Evolutionary conservation across 1,284 basidiomycete genomes (phyloP).

Genomic region (Polyporus tsugae): DNA sequence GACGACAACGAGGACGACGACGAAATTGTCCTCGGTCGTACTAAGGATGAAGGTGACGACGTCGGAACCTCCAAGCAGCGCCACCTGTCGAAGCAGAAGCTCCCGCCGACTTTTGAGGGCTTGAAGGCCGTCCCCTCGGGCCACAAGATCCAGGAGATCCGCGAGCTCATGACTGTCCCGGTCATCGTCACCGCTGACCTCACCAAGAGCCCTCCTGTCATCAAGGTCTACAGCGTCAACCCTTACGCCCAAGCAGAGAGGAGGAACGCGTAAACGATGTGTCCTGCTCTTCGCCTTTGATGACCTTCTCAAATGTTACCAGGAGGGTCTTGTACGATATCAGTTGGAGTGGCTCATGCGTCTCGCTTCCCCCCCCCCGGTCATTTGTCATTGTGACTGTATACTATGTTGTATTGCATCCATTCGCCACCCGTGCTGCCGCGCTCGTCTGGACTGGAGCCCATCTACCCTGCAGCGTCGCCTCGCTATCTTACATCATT

Average conservation of each 20-base stretch:
- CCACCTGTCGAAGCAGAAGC: conserved; percentile 75
- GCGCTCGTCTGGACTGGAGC: conserved; percentile 9
- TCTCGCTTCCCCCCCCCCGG: neutral
- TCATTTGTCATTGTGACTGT: conserved; percentile 1
- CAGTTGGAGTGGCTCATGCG: conserved; percentile 25
- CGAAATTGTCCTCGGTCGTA: conserved; percentile 81
- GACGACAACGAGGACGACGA: conserved; percentile 83
- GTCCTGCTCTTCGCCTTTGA: conserved; percentile 14
- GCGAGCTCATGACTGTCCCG: conserved; percentile 89
- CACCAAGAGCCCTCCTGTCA: conserved; percentile 93
- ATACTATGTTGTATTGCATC: conserved; percentile 18
- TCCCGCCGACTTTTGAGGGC: conserved; percentile 82
- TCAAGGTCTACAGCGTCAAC: conserved; percentile 92
- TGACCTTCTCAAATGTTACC: conserved; percentile 11
- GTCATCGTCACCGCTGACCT: conserved; percentile 94
- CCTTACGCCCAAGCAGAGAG: conserved; percentile 72
- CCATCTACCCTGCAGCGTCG: conserved; percentile 3
- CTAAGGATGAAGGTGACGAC: conserved; percentile 50
- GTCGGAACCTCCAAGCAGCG: conserved; percentile 79
- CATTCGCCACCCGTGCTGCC: conserved; percentile 8
- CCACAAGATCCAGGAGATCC: conserved; percentile 93
- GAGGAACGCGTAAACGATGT: conserved; percentile 34
- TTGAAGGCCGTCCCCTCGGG: conserved; percentile 74
- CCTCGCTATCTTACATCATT: neutral
- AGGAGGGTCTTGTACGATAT: conserved; percentile 34